Evolutionary conservation across 345 rosid species (phyloP), one percentile per base, ranked within the genome.

Genomic region (Eucalyptus globulus): DNA sequence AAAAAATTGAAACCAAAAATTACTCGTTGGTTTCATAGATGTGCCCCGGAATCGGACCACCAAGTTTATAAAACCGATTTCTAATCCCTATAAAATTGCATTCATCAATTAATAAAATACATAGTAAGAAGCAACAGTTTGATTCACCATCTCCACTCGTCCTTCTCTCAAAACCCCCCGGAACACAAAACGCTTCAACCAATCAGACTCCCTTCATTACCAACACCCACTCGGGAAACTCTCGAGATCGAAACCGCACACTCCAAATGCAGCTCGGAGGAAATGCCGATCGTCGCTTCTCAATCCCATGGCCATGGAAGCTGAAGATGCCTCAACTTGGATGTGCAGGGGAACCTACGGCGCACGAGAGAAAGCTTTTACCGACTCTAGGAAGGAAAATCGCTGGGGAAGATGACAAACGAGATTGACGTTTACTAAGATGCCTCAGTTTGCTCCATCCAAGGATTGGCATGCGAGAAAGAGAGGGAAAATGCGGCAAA

Each of bases 51-150:
- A 50, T 50, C 1, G 2, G 21, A 50, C 21, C 53, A 50, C 53
- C 19, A 50, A 50, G 8, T 50, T 0, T 16, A 50, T 50, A 6
- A 6, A 16, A 0, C 0, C 2, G 4, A 15, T 50, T 15, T 5
- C 0, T 1, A 24, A 58, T 58, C 6, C 3, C 13, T 26, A 26
- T 24, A 26, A 11, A 58, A 26, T 58, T 58, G 6, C 65, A 10
- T 58, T 58, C 1, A 2, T 58, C 14, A 58, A 58, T 24, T 58
- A 58, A 58, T 58, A 10, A 0, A 58, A 58, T 7, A 58, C 65
- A 19, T 56, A 11, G 29, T 2, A 17, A 72, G 37, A 34, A 72
- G 81, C 45, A 72, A 72, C 13, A 19, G 26, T 72, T 4, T 2
- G 3, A 2, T 72, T 72, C 4, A 2, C 45, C 14, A 9, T 72